Conservation (phyloP, 345 rosid species). For the Pistacia vera region DNA sequence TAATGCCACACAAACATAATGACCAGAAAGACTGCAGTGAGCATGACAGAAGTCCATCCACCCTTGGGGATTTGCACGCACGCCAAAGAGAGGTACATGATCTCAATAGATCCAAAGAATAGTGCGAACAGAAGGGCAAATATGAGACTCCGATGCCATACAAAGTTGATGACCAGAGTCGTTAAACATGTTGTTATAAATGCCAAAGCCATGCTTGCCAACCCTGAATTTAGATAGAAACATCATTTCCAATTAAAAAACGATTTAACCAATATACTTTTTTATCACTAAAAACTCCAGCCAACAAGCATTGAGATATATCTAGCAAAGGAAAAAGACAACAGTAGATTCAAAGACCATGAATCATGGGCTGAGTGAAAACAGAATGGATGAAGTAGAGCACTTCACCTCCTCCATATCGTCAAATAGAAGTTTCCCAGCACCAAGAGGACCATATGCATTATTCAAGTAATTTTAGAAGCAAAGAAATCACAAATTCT, state of each 20-base stretch:
- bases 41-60: constrained; percentile 80
- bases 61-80: constrained; percentile 66
- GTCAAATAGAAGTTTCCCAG: not conserved
- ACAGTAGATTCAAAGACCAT: not conserved
- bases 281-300: not conserved
- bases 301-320: not conserved
- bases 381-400: not conserved
- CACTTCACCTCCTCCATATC: not conserved
- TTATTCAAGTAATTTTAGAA: constrained; percentile 5
- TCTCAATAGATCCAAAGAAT: constrained; percentile 73
- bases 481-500: constrained; percentile 3
- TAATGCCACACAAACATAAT: constrained; percentile 83
- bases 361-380: not conserved
- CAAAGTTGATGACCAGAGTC: constrained; percentile 74
- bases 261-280: not conserved
- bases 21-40: constrained; percentile 50
- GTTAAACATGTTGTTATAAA: constrained; percentile 73
- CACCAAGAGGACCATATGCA: not conserved
- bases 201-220: constrained; percentile 63
- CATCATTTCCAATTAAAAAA: constrained; percentile 8
- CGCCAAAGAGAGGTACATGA: constrained; percentile 61
- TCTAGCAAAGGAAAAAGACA: not conserved
- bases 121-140: constrained; percentile 55
- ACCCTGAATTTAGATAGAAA: constrained; percentile 53
- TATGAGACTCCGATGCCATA: constrained; percentile 56